These are phyloP conservation scores for Schizochytrium sp. DNA, from an alignment of 108 stramenopile species.

Conservation along the genomic window DNA sequence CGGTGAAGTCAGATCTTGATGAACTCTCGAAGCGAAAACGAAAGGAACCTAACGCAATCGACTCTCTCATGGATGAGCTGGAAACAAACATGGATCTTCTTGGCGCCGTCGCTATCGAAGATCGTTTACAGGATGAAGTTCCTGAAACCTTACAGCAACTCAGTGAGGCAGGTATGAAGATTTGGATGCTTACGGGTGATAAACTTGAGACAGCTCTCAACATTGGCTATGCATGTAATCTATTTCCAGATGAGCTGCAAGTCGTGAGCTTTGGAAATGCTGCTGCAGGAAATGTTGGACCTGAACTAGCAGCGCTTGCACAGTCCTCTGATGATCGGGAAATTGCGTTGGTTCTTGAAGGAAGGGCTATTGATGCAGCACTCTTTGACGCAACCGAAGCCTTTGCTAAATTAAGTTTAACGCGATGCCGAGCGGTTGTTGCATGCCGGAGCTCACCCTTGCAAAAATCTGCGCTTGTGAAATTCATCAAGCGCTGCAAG, in stretches of 20 bases:
- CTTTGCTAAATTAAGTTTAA: background rate
- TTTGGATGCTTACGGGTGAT: slow-evolving; percentile 79
- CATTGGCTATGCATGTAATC: slow-evolving; percentile 72
- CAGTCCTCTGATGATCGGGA: background rate
- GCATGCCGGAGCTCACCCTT: slow-evolving; percentile 76
- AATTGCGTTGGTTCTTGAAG: slow-evolving; percentile 66
- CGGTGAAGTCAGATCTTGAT: slow-evolving; percentile 4
- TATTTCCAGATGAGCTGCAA: slow-evolving; percentile 65
- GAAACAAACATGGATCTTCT: slow-evolving; percentile 67
- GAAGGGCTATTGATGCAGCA: slow-evolving; percentile 48
- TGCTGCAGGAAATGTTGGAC: background rate
- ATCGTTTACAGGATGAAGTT: slow-evolving; percentile 74
- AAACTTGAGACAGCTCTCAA: slow-evolving; percentile 79
- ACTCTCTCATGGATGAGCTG: slow-evolving; percentile 65
- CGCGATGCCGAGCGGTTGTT: slow-evolving; percentile 65
- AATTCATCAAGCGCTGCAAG: slow-evolving; percentile 65
- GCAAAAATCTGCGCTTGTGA: slow-evolving; percentile 77
- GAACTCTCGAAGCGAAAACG: slow-evolving; percentile 62
- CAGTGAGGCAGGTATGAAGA: slow-evolving; percentile 72
- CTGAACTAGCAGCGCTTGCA: background rate
- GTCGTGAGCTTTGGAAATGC: slow-evolving; percentile 65
- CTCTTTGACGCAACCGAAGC: slow-evolving; percentile 6
- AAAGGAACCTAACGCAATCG: slow-evolving; percentile 61
- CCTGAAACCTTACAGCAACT: slow-evolving; percentile 73
- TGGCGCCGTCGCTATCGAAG: slow-evolving; percentile 78